Evolutionary conservation across 345 rosid species (phyloP).

Genomic region (Gossypium stocksii): DNA sequence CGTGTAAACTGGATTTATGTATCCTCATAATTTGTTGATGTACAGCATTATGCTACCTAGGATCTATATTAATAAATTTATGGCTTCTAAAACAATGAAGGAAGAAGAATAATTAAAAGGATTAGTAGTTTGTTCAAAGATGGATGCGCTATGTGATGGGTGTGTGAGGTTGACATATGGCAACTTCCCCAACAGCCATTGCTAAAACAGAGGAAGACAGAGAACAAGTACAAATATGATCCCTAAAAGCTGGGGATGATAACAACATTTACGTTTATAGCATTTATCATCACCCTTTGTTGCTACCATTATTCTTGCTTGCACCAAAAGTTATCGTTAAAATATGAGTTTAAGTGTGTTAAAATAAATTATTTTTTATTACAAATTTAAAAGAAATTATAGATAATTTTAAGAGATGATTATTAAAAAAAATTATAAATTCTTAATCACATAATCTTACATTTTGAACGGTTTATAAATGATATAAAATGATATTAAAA

Average conservation of each 20-base stretch:
- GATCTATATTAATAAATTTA: neutral
- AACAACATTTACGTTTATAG: neutral
- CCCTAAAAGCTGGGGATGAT: neutral
- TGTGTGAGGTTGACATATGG: conserved; percentile 27
- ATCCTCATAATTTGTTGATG: no score
- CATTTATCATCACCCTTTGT: no score
- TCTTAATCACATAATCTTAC: no score
- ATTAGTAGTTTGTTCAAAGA: neutral
- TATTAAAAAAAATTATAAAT: no score
- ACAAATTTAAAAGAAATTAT: no score
- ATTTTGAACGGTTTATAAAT: no score
- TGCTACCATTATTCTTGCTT: neutral
- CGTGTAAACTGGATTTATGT: neutral
- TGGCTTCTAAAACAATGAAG: neutral
- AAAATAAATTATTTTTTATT: no score
- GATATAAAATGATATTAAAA: no score
- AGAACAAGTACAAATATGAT: neutral
- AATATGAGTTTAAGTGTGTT: rapidly evolving
- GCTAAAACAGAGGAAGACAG: neutral
- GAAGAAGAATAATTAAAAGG: no score
- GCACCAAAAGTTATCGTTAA: no score
- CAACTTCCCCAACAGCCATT: conserved; percentile 4
- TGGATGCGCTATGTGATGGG: conserved; percentile 1
- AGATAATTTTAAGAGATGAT: no score
- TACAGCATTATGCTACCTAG: neutral